phyloP scores from a whole-genome alignment of 1,284 basidiomycete species.

The Ceratobasidium sp. region DNA sequence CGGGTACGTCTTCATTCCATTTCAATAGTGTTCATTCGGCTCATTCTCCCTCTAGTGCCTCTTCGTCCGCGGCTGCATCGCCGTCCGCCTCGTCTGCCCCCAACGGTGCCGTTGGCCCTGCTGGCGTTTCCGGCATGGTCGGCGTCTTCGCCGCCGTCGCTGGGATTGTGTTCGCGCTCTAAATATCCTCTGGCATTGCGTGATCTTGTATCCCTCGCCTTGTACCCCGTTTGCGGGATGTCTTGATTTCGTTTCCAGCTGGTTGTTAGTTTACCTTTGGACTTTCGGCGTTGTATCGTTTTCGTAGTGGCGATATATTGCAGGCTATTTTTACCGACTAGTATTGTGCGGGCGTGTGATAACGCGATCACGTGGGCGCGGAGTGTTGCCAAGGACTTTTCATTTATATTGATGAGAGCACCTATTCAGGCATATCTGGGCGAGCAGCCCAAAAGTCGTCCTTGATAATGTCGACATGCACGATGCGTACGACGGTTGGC shows the following conservation, averaged over 20 bases:
- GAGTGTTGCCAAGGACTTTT: neutral
- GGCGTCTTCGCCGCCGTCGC: conserved; percentile 28
- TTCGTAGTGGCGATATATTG: conserved; percentile 4
- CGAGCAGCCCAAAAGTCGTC: conserved; percentile 80
- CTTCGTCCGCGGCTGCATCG: neutral
- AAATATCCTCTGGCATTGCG: neutral
- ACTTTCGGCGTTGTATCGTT: conserved; percentile 19
- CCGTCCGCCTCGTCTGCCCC: neutral
- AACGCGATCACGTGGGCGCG: conserved; percentile 36
- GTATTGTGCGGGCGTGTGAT: neutral
- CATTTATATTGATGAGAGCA: neutral
- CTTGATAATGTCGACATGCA: conserved; percentile 86
- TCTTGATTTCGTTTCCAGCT: conserved; percentile 6
- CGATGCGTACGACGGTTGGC: conserved; percentile 64
- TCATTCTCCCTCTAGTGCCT: neutral
- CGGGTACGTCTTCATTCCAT: neutral
- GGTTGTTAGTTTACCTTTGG: conserved; percentile 4
- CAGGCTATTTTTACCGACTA: neutral
- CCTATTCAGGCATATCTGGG: conserved; percentile 50
- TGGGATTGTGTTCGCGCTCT: conserved; percentile 38
- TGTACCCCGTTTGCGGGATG: conserved; percentile 3
- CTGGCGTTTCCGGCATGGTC: conserved; percentile 18
- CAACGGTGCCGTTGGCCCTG: conserved; percentile 18
- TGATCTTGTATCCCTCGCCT: conserved; percentile 1
- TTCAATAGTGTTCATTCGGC: neutral